Percentiles rank a stretch among this genome's conserved stretches.
Evolutionary conservation across 2,329 filamentous ascomycete genomes (phyloP).

Genomic region (Aspergillus flavus): DNA sequence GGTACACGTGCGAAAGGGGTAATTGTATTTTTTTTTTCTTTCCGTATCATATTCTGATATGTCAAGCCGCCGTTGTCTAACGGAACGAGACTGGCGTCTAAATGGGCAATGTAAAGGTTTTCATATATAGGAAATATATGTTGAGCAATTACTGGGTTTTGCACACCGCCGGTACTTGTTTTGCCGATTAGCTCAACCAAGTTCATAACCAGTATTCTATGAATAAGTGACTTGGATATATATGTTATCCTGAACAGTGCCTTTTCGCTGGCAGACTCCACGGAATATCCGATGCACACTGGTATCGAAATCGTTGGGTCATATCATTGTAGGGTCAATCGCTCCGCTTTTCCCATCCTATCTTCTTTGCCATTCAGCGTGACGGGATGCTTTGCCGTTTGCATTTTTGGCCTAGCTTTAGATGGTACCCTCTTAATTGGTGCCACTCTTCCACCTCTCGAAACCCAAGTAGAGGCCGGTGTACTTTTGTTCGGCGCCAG

Average conservation of each 20-base stretch:
- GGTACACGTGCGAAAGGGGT: neutral
- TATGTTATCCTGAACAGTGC: neutral
- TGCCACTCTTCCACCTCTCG: neutral
- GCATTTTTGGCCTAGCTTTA: neutral
- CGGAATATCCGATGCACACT: neutral
- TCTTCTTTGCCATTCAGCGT: neutral
- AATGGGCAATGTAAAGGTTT: neutral
- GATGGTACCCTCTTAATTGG: too few relatives aligned
- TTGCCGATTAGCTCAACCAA: neutral
- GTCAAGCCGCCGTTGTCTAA: neutral
- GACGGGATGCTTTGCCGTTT: neutral
- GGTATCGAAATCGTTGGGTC: neutral
- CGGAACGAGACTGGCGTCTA: neutral
- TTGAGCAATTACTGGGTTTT: neutral
- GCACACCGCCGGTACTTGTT: neutral
- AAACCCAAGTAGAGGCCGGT: neutral
- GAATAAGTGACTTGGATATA: neutral
- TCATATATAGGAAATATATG: slow-evolving; percentile 5
- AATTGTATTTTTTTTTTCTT: neutral
- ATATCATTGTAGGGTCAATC: neutral
- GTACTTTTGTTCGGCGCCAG: neutral
- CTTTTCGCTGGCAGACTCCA: neutral
- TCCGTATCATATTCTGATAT: neutral
- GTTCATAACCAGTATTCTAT: neutral
- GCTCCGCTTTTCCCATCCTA: neutral